Base-by-base conservation (phyloP, 1,284 basidiomycete genomes). In the Malassezia obtusa region DNA sequence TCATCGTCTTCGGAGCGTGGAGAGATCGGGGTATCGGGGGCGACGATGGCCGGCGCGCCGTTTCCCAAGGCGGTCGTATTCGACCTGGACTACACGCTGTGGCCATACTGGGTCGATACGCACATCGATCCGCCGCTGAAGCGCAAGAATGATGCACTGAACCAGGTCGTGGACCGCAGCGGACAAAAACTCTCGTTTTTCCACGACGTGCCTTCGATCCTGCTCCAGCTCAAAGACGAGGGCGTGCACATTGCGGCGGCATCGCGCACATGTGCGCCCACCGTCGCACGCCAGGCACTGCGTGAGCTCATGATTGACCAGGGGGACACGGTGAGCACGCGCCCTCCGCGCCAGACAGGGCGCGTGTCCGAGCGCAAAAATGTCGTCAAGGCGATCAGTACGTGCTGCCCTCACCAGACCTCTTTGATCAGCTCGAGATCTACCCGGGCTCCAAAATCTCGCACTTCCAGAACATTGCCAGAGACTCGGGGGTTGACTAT, bases 101-200 rank as follows among this genome's bases (percentile, higher is more conserved):
- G 70, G 70, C 69, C 68, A 9, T 47, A 62, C 3, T 70, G 67
- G 67, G 68, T 71, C 9, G 67, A 71, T 19, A 69, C 67, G 3
- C 65, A 69, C 47, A 61, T 72, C 8, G 61, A 64, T 30, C 50
- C 63, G 1, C 70, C 70, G 0, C 46, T 72, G 0, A 61, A 59
- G 22, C 55, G 67, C 1, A 43, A 56, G 8, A 59, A 57, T 0
- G 33, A 48, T 21, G 52, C 58, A 17, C 48, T 70, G 24, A 71
- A 71, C 44, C 49, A 55, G 14, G 64, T 70, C 3, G 54, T 66
- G 39, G 68, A 71, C 49, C 40, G 28, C 33, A 44, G 52, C 12
- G 47, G 52, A 0, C 60, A 64, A 28, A 58, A 61, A 0, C 45
- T 73, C 0, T 49, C 52, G 11, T 67, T 73, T 41, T 73, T 59